A percentile compares a stretch with the other conserved stretches of the same genome.
Evolutionary conservation across 768 basidiomycete genomes (phyloP).

Genomic region (Kwoniella dendrophila): DNA sequence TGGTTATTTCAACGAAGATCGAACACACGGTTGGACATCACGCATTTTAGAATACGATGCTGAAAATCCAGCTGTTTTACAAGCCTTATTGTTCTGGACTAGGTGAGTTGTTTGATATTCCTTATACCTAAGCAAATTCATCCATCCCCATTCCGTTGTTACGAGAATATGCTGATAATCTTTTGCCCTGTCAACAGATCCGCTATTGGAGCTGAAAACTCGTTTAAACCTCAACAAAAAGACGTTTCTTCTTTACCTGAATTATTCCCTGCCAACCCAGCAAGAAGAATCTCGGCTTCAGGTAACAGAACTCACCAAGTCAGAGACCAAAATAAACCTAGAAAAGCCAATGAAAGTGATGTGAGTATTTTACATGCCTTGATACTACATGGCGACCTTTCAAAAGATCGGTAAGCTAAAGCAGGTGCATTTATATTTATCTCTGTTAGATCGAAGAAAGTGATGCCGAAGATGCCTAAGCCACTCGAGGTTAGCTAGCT

Average conservation of each 20-base stretch:
- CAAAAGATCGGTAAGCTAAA: background rate
- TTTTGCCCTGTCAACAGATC: slow-evolving; percentile 21
- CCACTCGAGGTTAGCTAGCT: too few relatives aligned
- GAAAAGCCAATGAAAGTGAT: slow-evolving; percentile 52
- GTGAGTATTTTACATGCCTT: slow-evolving; percentile 37
- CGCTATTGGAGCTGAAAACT: slow-evolving; percentile 38
- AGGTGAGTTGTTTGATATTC: slow-evolving; percentile 32
- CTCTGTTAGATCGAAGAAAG: slow-evolving; percentile 48
- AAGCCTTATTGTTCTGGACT: slow-evolving; percentile 54
- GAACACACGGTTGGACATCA: slow-evolving; percentile 40
- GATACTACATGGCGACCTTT: background rate
- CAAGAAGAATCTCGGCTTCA: slow-evolving; percentile 37
- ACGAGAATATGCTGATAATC: slow-evolving; percentile 11
- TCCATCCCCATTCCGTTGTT: background rate
- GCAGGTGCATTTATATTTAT: background rate
- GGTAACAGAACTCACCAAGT: slow-evolving; percentile 19
- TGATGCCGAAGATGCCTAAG: slow-evolving; percentile 44
- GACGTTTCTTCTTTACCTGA: slow-evolving; percentile 24
- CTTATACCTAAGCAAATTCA: background rate
- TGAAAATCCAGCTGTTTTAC: slow-evolving; percentile 42
- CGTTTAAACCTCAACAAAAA: slow-evolving; percentile 36
- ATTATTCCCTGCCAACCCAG: slow-evolving; percentile 54
- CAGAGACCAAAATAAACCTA: slow-evolving; percentile 27
- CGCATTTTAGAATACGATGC: slow-evolving; percentile 38
- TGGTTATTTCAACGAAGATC: slow-evolving; percentile 49